Evolutionary conservation across 768 basidiomycete species (phyloP).

Genomic region (Suillus luteus): DNA sequence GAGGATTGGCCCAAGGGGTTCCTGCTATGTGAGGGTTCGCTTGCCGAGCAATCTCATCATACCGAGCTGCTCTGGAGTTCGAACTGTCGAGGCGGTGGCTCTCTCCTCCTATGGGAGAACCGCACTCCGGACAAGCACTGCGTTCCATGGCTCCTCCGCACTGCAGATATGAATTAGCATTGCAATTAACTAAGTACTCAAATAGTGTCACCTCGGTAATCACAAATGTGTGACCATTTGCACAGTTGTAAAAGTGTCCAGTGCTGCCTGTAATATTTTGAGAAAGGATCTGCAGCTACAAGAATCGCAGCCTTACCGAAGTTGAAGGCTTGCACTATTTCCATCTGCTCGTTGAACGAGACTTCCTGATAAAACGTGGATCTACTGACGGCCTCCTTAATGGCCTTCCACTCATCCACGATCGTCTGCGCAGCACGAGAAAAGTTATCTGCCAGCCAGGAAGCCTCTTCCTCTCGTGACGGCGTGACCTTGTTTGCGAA

Average conservation of each 20-base stretch:
- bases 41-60: constrained; percentile 43
- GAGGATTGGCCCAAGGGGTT: constrained; percentile 33
- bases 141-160: constrained; percentile 58
- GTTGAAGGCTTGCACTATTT: constrained; percentile 49
- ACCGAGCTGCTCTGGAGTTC: constrained; percentile 50
- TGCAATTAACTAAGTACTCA: not conserved
- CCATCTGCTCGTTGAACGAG: constrained; percentile 53
- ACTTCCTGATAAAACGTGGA: constrained; percentile 54
- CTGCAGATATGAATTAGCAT: constrained; percentile 33
- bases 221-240: constrained; percentile 63
- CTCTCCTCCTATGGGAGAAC: constrained; percentile 51
- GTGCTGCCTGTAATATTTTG: constrained; percentile 32
- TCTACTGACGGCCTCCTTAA: constrained; percentile 35
- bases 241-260: constrained; percentile 53
- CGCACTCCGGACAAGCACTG: constrained; percentile 59
- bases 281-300: constrained; percentile 1
- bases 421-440: constrained; percentile 37
- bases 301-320: constrained; percentile 41
- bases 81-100: constrained; percentile 41
- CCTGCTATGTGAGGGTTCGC: constrained; percentile 24
- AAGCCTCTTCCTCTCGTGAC: constrained; percentile 18
- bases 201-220: constrained; percentile 49
- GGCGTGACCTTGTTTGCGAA: constrained; percentile 27
- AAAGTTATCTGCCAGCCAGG: constrained; percentile 51
- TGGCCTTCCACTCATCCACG: constrained; percentile 46